phyloP scores from a whole-genome alignment of 164 flowering plant genomes.

The Cinnamomum chago region DNA sequence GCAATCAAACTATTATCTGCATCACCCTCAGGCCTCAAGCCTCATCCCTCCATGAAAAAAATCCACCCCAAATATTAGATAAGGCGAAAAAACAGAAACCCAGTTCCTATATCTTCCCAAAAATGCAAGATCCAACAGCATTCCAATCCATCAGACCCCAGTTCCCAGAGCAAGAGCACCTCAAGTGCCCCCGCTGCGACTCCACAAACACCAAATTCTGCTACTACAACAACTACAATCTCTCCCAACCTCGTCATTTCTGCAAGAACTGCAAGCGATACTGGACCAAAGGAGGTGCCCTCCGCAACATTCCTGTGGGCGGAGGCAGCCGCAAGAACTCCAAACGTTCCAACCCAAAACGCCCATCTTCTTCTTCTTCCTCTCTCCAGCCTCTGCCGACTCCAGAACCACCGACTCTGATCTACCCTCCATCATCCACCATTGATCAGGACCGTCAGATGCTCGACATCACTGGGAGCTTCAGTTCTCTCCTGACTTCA shows the following conservation, averaged over 20 bases:
- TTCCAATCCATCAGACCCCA: conserved; percentile 43
- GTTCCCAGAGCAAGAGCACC: conserved; percentile 55
- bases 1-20: background rate
- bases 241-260: conserved; percentile 36
- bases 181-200: conserved; percentile 80
- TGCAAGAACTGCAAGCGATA: conserved; percentile 34
- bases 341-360: conserved; percentile 20
- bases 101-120: background rate
- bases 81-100: background rate
- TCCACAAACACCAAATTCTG: conserved; percentile 74
- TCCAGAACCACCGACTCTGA: background rate
- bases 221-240: conserved; percentile 39
- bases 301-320: conserved; percentile 84
- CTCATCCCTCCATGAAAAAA: background rate
- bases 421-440: background rate
- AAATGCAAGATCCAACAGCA: conserved; percentile 56
- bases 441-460: conserved; percentile 33
- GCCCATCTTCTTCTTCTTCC: conserved; percentile 11
- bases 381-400: conserved; percentile 11
- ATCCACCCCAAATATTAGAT: background rate
- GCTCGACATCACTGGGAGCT: conserved; percentile 33
- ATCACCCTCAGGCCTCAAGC: too few species aligned
- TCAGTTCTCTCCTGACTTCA: conserved; percentile 38
- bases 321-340: conserved; percentile 49
- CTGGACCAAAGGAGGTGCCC: conserved; percentile 42